Evolutionary conservation across 2,329 filamentous ascomycete genomes (phyloP), one percentile per base, ranked within the genome.

Genomic region (Didymellaceae sp.): DNA sequence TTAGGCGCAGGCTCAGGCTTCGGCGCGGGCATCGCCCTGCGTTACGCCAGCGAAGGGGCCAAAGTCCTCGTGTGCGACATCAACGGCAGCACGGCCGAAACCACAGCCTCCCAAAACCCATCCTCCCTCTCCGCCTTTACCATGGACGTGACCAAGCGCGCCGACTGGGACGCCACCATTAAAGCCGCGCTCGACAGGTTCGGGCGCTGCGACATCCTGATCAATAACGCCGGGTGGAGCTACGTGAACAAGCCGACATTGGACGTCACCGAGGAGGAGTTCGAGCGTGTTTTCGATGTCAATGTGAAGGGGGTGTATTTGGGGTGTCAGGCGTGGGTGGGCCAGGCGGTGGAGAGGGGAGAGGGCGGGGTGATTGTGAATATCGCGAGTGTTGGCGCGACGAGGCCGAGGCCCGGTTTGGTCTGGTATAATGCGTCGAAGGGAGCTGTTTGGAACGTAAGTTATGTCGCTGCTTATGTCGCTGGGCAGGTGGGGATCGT

Each of bases 341-440:
- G 82, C 0, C 84, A 86, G 55, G 81, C 88, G 33, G 70, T 87
- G 24, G 78, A 80, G 48, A 74, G 81, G 50, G 79, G 80, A 1
- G 78, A 81, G 6, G 80, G 82, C 0, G 86, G 84, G 0, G 80
- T 75, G 20, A 86, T 89, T 47, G 81, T 89, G 45, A 86, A 86
- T 52, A 82, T 88, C 40, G 84, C 86, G 1, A 86, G 83, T 2
- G 87, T 86, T 0, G 86, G 85, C 0, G 85, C 80, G 3, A 77
- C 79, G 6, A 73, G 87, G 20, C 86, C 86, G 0, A 76, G 86
- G 18, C 83, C 83, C 0, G 82, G 84, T 0, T 63, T 89, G 35
- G 85, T 86, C 1, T 89, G 86, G 86, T 89, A 89, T 63, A 88
- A 88, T 63, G 84, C 86, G 1, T 83, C 81, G 33, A 89, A 89